These are phyloP conservation scores for Fulvia fulva DNA, from an alignment of 2,329 filamentous ascomycete species.

Conservation along the genomic window DNA sequence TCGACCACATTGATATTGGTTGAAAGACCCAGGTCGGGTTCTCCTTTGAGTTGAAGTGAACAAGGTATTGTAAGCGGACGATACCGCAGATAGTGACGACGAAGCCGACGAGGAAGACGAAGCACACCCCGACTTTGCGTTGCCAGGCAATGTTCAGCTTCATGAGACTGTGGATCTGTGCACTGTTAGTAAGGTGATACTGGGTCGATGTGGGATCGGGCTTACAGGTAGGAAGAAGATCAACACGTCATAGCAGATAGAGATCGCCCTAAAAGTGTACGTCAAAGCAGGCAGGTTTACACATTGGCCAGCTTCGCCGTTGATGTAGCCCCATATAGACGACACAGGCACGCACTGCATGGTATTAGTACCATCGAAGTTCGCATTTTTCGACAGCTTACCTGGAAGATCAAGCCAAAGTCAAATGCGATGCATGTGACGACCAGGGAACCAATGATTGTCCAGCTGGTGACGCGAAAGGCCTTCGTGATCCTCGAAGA, in stretches of 20 bases:
- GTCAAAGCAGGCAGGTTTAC: slow-evolving; percentile 13
- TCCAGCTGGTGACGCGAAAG: slow-evolving; percentile 18
- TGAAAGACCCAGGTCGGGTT: slow-evolving; percentile 16
- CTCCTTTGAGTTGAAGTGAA: neutral
- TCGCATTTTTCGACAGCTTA: neutral
- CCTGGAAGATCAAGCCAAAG: slow-evolving; percentile 19
- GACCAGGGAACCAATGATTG: slow-evolving; percentile 11
- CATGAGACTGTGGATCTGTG: slow-evolving; percentile 15
- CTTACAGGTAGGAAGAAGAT: slow-evolving; percentile 18
- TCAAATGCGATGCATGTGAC: slow-evolving; percentile 18
- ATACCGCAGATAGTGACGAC: slow-evolving; percentile 18
- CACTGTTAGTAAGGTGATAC: neutral
- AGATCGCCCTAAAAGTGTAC: slow-evolving; percentile 17
- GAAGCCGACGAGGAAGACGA: slow-evolving; percentile 15
- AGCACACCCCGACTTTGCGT: slow-evolving; percentile 16
- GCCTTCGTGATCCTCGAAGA: slow-evolving; percentile 15
- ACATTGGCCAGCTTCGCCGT: slow-evolving; percentile 10
- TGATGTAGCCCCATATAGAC: slow-evolving; percentile 14
- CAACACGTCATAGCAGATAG: slow-evolving; percentile 17
- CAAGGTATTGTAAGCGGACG: slow-evolving; percentile 15
- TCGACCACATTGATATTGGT: slow-evolving; percentile 16
- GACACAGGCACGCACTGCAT: slow-evolving; percentile 17
- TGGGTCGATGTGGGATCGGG: neutral
- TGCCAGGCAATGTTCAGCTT: slow-evolving; percentile 19
- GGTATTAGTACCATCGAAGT: neutral